Evolutionary conservation across 164 flowering plant genomes (phyloP).

Genomic region (Amborella trichopoda): DNA sequence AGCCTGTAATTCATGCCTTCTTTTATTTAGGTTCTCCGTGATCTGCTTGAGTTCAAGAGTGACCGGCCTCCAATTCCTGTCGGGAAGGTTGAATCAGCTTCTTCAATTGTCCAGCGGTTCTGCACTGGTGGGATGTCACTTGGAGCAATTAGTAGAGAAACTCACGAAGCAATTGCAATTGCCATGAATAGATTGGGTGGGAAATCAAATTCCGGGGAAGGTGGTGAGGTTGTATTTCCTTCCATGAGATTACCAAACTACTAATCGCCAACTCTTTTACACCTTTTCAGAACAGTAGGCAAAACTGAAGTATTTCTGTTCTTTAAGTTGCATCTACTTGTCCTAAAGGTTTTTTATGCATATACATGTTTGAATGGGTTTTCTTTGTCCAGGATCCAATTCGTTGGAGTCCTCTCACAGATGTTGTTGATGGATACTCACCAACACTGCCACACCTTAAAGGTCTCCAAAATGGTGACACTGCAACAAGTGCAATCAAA

Average conservation of each 20-base stretch:
- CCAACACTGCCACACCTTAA: slow-evolving; percentile 98
- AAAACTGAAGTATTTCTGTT: not conserved
- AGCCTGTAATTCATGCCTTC: not conserved
- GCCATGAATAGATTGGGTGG: slow-evolving; percentile 99
- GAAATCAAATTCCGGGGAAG: slow-evolving; percentile 98
- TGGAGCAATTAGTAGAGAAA: slow-evolving; percentile 98
- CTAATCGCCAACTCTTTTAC: no score
- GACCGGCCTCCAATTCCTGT: slow-evolving; percentile 86
- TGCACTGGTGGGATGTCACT: slow-evolving; percentile 99
- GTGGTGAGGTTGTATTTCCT: slow-evolving; percentile 78
- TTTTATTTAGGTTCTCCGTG: slow-evolving; percentile 70
- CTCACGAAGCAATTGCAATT: slow-evolving; percentile 98
- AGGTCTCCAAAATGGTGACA: slow-evolving; percentile 99
- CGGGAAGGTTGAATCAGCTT: slow-evolving; percentile 91
- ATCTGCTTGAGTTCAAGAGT: slow-evolving; percentile 91
- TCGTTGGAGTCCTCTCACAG: slow-evolving; percentile 92
- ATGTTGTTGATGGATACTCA: slow-evolving; percentile 99
- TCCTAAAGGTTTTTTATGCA: not conserved
- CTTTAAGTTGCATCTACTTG: not conserved
- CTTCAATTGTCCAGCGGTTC: slow-evolving; percentile 80
- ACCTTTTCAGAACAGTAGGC: no score
- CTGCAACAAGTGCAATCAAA: slow-evolving; percentile 98
- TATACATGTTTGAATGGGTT: not conserved
- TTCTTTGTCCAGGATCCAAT: slow-evolving; percentile 93
- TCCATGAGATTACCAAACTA: no score